Conservation (phyloP, 768 basidiomycete genomes). For the Suillus bovinus region DNA sequence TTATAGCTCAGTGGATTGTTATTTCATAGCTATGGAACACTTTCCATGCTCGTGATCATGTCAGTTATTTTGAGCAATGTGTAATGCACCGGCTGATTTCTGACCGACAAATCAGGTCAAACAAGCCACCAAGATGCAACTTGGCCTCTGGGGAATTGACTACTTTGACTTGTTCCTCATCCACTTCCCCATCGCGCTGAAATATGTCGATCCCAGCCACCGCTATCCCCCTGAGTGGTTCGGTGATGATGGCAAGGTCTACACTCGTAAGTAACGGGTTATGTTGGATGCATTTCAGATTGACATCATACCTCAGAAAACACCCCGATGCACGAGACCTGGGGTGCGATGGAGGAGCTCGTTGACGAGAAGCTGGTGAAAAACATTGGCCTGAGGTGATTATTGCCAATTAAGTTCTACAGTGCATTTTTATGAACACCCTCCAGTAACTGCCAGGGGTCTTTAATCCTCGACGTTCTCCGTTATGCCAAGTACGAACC, state of each 20-base stretch:
- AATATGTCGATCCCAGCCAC: constrained; percentile 75
- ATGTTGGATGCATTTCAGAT: neutral
- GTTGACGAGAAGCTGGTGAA: constrained; percentile 68
- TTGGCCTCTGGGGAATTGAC: constrained; percentile 80
- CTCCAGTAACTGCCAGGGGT: constrained; percentile 70
- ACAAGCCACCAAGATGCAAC: constrained; percentile 57
- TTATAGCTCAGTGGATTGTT: constrained; percentile 8
- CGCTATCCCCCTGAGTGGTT: constrained; percentile 86
- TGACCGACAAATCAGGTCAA: constrained; percentile 45
- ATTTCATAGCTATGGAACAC: constrained; percentile 78
- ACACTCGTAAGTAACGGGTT: constrained; percentile 49
- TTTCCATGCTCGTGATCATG: constrained; percentile 79
- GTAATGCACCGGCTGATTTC: constrained; percentile 2
- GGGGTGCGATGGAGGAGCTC: constrained; percentile 79
- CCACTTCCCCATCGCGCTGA: constrained; percentile 83
- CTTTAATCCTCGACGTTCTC: constrained; percentile 71
- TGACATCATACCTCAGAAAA: constrained; percentile 43
- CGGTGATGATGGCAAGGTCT: constrained; percentile 68
- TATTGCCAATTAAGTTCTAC: constrained; percentile 3
- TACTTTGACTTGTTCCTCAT: constrained; percentile 82
- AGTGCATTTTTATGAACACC: constrained; percentile 5
- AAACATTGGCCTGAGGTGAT: constrained; percentile 78
- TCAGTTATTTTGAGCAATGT: constrained; percentile 30
- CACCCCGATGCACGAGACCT: constrained; percentile 79
- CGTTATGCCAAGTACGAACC: constrained; percentile 72